Evolutionary conservation across 345 rosid genomes (phyloP), one percentile per base, ranked within the genome.

Genomic region (Ricinus communis): DNA sequence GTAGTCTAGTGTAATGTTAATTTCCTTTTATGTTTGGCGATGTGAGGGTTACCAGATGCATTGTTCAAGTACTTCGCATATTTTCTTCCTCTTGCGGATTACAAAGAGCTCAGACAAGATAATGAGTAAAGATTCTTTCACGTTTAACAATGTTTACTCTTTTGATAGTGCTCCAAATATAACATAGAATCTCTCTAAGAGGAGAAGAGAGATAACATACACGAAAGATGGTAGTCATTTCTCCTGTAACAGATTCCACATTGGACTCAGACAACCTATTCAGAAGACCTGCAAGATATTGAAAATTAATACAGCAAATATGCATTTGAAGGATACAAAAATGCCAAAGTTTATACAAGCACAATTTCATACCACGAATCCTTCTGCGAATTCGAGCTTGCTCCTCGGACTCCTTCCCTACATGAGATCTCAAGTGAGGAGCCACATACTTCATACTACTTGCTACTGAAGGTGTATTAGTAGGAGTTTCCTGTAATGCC

Each of bases 181-280:
- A 43, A 4, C 4, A 43, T 43, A n/a, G n/a, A n/a, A 43, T 43
- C 47, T 11, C 4, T 8, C 47, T 33, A 43, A 4, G 47, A 8
- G 47, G 1, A 43, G n/a, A 28, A 60, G 13, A 69, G 68, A 45
- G 56, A 72, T 45, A 73, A 70, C 91, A 41, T 86, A 95, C 97
- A 25, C 74, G 82, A 76, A 83, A 85, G 68, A 95, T 82, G 59
- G 83, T 71, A 60, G 96, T 78, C 77, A 89, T 84, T 68, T 92
- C 97, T 58, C 85, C 90, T 0, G 97, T 89, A 69, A 92, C 71
- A 67, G 97, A 85, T 77, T 95, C 99, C 72, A 90, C 87, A 66
- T 95, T 92, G 43, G 95, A 85, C 83, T 95, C 99, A 55, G 90
- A 85, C 65, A 92, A 74, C 86, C 84, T 90, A 80, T 90, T 89